Evolutionary conservation across 805 yeast genomes (phyloP), one percentile per base, ranked within the genome.

Genomic region (Komagataella pseudopastoris): DNA sequence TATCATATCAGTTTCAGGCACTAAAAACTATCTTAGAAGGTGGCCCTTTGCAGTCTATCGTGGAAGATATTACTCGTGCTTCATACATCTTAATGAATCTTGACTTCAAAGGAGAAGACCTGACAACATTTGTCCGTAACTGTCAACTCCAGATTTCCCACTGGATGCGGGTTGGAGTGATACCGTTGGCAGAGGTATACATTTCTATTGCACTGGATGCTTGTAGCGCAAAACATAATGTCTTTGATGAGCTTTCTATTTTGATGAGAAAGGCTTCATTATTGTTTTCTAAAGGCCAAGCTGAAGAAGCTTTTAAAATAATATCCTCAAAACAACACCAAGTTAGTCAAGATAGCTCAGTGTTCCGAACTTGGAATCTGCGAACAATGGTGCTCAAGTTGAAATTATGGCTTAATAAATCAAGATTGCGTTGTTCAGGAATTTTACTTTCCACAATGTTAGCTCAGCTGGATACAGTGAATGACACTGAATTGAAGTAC

Each of bases 1-100:
- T 78, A 60, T 81, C 88, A 7, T 82, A 77, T 60, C 81, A 81
- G 56, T 79, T 80, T 55, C 88, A 85, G 58, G 77, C 85, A 0
- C 62, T 77, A 2, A 77, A 80, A 53, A 56, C 73, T 36, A 67
- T 83, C 63, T 60, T 76, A 48, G 77, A 73, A 56, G 82, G 85
- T 6, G 74, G 71, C 0, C 63, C 75, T 2, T 61, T 78, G 47
- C 60, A 63, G 6, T 63, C 63, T 6, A 71, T 77, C 10, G 59
- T 80, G 36, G 87, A 82, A 56, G 77, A 85, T 47, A 60, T 80
- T 6, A 71, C 76, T 14, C 80, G 80, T 56, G 77, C 86, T 0
- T 67, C 71, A 2, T 80, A 75, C 56, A 69, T 83, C 7, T 68
- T 84, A 0, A 61, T 84, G 20, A 76, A 75, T 56, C 77, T 76